Evolutionary conservation across 257 asterid species (phyloP).

Genomic region (Plantago elongata): DNA sequence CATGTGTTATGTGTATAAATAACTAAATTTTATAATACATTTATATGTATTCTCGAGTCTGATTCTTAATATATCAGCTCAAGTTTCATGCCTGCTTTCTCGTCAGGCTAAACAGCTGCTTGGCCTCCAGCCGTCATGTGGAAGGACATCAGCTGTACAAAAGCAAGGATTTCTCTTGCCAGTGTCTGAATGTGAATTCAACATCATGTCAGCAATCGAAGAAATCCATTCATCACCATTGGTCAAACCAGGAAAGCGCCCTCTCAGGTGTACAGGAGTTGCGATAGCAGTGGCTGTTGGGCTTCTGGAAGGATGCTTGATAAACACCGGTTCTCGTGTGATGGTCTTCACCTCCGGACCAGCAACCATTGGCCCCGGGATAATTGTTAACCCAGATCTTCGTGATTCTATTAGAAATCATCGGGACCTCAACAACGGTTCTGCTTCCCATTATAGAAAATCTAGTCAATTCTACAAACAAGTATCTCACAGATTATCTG

Average conservation of each 20-base stretch:
- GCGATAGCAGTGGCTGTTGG: conserved; percentile 93
- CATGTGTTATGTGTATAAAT: not conserved
- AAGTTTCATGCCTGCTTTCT: conserved; percentile 18
- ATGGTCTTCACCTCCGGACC: conserved; percentile 98
- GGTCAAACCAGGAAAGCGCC: conserved; percentile 64
- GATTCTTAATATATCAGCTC: not conserved
- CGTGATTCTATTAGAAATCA: conserved; percentile 66
- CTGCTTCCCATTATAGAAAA: conserved; percentile 45
- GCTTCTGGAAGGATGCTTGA: conserved; percentile 71
- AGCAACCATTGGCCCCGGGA: conserved; percentile 87
- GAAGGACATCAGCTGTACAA: conserved; percentile 44
- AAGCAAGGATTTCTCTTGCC: conserved; percentile 70
- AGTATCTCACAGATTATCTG: conserved; percentile 64
- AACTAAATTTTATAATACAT: no score
- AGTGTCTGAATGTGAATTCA: conserved; percentile 84
- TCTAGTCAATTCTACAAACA: conserved; percentile 60
- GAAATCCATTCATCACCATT: conserved; percentile 54
- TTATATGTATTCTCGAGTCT: no score
- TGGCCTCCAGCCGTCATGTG: conserved; percentile 62
- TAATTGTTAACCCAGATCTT: conserved; percentile 59
- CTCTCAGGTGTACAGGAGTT: conserved; percentile 71
- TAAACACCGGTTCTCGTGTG: conserved; percentile 73
- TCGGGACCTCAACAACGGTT: conserved; percentile 57
- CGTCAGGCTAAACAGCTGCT: conserved; percentile 61
- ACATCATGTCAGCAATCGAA: conserved; percentile 73